phyloP scores from a whole-genome alignment of 2,329 filamentous ascomycete genomes.

The Xylariomycetidae sp. region DNA sequence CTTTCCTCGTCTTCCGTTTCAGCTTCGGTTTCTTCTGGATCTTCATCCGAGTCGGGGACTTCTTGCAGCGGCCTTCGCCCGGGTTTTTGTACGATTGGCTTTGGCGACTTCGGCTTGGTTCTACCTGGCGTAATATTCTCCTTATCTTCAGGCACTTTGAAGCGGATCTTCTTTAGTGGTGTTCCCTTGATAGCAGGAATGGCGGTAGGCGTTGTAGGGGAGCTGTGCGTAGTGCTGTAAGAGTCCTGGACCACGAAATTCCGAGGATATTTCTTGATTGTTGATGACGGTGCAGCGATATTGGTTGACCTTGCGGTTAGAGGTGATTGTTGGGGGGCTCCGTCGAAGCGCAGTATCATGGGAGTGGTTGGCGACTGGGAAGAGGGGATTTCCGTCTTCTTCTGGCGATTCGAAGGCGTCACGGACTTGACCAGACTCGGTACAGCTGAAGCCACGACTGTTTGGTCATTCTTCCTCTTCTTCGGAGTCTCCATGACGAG shows the following conservation, averaged over 20 bases:
- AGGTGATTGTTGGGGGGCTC: conserved; percentile 18
- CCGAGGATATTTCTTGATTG: conserved; percentile 16
- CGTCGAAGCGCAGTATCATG: conserved; percentile 18
- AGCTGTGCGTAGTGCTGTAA: conserved; percentile 22
- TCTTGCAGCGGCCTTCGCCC: conserved; percentile 20
- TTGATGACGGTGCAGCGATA: conserved; percentile 11
- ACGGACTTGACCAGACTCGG: conserved; percentile 15
- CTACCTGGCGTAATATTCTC: conserved; percentile 29
- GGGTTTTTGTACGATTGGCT: conserved; percentile 13
- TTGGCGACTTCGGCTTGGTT: conserved; percentile 25
- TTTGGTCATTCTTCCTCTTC: conserved; percentile 9
- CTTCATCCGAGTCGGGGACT: conserved; percentile 25
- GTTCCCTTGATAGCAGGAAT: conserved; percentile 16
- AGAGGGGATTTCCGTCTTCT: conserved; percentile 22
- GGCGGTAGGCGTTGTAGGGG: conserved; percentile 16
- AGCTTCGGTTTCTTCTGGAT: conserved; percentile 16
- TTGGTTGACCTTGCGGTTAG: conserved; percentile 21
- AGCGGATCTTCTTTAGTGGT: conserved; percentile 20
- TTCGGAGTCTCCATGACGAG: conserved; percentile 22
- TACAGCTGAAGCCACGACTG: conserved; percentile 9
- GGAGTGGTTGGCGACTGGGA: conserved; percentile 23
- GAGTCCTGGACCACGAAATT: conserved; percentile 23
- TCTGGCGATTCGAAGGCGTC: conserved; percentile 22
- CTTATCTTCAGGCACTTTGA: conserved; percentile 25
- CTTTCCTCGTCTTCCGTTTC: conserved; percentile 18